Evolutionary conservation across 176 grass and related monocot genomes (phyloP).

Genomic region (Tillandsia leiboldiana): DNA sequence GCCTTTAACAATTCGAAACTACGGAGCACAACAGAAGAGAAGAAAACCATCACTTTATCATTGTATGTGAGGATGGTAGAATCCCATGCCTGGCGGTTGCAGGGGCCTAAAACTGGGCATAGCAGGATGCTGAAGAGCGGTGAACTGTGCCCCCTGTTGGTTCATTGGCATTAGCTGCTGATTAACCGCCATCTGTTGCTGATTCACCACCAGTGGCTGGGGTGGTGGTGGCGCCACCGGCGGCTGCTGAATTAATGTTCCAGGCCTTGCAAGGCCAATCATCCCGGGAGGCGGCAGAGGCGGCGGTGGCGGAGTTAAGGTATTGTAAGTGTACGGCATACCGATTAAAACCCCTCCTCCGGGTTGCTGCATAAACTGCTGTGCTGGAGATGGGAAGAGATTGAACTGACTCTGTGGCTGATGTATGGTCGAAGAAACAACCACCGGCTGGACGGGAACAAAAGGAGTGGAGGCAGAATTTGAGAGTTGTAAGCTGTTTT

Average conservation of each 20-base stretch:
- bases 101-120: conserved; percentile 51
- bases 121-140: conserved; percentile 39
- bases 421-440: conserved; percentile 36
- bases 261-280: conserved; percentile 44
- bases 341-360: conserved; percentile 54
- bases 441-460: conserved; percentile 42
- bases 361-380: conserved; percentile 61
- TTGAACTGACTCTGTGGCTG: conserved; percentile 64
- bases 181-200: conserved; percentile 38
- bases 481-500: conserved; percentile 33
- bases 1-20: conserved; percentile 6
- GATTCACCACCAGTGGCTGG: conserved; percentile 31
- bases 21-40: conserved; percentile 18
- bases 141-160: conserved; percentile 40
- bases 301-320: conserved; percentile 28
- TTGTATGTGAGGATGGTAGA: conserved; percentile 59
- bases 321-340: conserved; percentile 50
- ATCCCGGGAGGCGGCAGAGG: conserved; percentile 25
- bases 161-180: conserved; percentile 27
- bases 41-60: conserved; percentile 39
- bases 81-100: conserved; percentile 70
- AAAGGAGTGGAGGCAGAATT: conserved; percentile 44
- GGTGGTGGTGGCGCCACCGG: conserved; percentile 25
- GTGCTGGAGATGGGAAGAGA: conserved; percentile 37
- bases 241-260: conserved; percentile 34